These are phyloP conservation scores for Plasmodium coatneyi DNA, from an alignment of 169 alveolate species.

Conservation along the genomic window DNA sequence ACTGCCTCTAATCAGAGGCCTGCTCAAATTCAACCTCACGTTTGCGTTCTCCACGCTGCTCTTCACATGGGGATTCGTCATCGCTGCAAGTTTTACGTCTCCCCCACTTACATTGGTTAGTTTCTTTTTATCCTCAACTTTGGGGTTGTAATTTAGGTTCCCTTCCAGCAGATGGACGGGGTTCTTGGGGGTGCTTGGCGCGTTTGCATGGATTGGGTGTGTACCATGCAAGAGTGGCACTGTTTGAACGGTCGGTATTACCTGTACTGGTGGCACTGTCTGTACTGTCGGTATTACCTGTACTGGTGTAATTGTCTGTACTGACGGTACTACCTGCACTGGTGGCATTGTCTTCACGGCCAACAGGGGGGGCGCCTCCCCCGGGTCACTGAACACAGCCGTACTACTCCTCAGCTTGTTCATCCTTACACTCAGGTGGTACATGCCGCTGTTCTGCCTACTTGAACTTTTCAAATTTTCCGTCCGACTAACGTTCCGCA, in stretches of 20 bases:
- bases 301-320: background rate
- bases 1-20: background rate
- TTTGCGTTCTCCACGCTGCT: background rate
- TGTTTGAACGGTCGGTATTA: too few relatives aligned
- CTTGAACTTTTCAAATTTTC: background rate
- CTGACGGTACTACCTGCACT: too few relatives aligned
- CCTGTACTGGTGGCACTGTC: background rate
- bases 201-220: background rate
- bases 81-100: background rate
- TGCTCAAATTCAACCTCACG: background rate
- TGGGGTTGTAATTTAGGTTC: background rate
- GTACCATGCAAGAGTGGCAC: background rate
- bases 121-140: background rate
- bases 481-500: background rate
- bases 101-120: background rate
- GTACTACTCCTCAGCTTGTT: background rate
- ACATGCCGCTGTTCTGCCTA: background rate
- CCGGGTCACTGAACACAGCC: background rate
- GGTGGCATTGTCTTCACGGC: background rate
- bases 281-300: too few relatives aligned
- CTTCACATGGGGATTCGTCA: background rate
- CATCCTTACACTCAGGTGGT: background rate
- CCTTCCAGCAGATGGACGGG: background rate
- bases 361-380: background rate
- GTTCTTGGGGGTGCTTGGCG: background rate